Evolutionary conservation across 352 stramenopile genomes (phyloP).

Genomic region (Peronospora farinosa): DNA sequence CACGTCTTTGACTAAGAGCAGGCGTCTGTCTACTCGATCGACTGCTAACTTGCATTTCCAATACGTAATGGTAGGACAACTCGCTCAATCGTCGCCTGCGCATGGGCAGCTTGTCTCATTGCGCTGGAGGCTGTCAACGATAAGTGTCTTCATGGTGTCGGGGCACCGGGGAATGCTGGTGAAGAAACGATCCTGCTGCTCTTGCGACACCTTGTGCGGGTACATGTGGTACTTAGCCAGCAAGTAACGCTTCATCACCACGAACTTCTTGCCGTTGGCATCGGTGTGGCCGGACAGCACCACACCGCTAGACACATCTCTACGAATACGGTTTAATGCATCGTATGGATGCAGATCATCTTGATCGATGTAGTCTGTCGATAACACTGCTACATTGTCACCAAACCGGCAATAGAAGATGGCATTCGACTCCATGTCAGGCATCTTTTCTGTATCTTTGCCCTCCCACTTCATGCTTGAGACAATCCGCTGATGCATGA

Average conservation of each 20-base stretch:
- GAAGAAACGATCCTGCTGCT: conserved; percentile 56
- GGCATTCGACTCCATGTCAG: conserved; percentile 67
- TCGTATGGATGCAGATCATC: conserved; percentile 74
- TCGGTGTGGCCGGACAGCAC: conserved; percentile 60
- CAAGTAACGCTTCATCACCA: conserved; percentile 76
- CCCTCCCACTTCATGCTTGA: conserved; percentile 65
- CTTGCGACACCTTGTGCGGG: conserved; percentile 59
- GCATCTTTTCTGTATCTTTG: conserved; percentile 37
- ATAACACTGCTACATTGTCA: conserved; percentile 56
- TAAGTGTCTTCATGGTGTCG: conserved; percentile 58
- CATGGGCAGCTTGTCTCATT: conserved; percentile 23
- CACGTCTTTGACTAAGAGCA: not conserved
- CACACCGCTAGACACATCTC: conserved; percentile 66
- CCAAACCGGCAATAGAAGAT: conserved; percentile 60
- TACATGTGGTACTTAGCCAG: conserved; percentile 82
- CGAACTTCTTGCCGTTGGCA: conserved; percentile 51
- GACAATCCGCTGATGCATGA: conserved; percentile 75
- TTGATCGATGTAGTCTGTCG: conserved; percentile 72
- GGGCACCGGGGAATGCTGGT: conserved; percentile 51
- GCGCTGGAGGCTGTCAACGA: conserved; percentile 41
- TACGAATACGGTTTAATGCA: conserved; percentile 62
- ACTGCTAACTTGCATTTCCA: conserved; percentile 6
- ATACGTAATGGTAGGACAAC: not conserved
- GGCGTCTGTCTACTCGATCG: not conserved
- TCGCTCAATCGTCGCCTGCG: conserved; percentile 19